A percentile compares a stretch with the other conserved stretches of the same genome.
These are phyloP conservation scores for Naganishia sp. DNA, from an alignment of 1,284 basidiomycete genomes.

Conservation along the genomic window DNA sequence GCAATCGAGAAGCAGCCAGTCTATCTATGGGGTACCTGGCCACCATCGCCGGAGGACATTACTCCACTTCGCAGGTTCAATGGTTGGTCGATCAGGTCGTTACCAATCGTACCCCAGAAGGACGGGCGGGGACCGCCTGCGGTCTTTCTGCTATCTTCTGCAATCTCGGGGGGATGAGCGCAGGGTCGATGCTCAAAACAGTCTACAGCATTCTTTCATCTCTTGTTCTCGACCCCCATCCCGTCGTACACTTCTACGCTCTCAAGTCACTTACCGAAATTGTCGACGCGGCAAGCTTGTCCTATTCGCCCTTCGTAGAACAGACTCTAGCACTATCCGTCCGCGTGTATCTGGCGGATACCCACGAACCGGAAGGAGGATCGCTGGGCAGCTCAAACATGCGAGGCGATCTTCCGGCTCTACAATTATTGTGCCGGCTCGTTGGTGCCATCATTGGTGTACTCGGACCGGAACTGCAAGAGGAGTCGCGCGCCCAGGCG, in stretches of 20 bases:
- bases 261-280: conserved; percentile 82
- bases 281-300: conserved; percentile 86
- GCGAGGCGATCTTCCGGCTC: conserved; percentile 85
- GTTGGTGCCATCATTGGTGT: conserved; percentile 91
- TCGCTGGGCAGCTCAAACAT: conserved; percentile 79
- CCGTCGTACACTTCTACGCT: conserved; percentile 92
- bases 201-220: conserved; percentile 96
- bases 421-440: conserved; percentile 86
- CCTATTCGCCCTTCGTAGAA: conserved; percentile 85
- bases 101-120: conserved; percentile 88
- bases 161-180: conserved; percentile 88
- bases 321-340: conserved; percentile 88
- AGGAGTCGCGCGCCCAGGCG: conserved; percentile 75
- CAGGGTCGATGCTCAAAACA: conserved; percentile 91
- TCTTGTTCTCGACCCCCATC: conserved; percentile 92
- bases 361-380: conserved; percentile 93
- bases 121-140: conserved; percentile 88
- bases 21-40: conserved; percentile 88
- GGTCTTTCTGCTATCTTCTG: conserved; percentile 94
- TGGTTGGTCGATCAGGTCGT: conserved; percentile 94
- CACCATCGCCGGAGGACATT: conserved; percentile 77
- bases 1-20: conserved; percentile 77
- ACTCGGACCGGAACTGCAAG: conserved; percentile 92
- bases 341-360: conserved; percentile 85
- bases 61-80: conserved; percentile 86